These are phyloP conservation scores for Alternaria novae-zelandiae DNA, from an alignment of 2,329 filamentous ascomycete species.

Conservation along the genomic window DNA sequence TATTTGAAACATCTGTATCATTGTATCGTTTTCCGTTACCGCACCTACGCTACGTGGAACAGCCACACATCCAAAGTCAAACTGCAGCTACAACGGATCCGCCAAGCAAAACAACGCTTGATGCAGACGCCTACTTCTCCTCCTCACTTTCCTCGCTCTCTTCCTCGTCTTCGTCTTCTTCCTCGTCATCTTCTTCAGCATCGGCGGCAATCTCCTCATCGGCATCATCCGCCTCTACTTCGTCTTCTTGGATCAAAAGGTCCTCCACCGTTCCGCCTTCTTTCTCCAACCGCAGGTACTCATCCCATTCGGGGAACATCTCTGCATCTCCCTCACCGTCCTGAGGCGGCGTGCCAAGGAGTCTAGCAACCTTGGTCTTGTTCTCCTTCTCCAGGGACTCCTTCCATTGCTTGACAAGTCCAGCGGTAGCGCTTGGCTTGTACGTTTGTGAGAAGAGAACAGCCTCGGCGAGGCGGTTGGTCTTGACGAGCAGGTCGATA, in stretches of 20 bases:
- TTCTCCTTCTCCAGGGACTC: conserved; percentile 80
- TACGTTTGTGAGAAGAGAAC: conserved; percentile 95
- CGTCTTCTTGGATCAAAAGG: conserved; percentile 38
- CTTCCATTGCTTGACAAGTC: conserved; percentile 81
- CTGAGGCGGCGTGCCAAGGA: conserved; percentile 76
- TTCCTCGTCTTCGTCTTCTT: conserved; percentile 29
- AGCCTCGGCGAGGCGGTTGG: conserved; percentile 81
- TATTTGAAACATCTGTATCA: neutral
- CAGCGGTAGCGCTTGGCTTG: conserved; percentile 77
- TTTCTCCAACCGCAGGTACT: conserved; percentile 81
- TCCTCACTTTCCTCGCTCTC: conserved; percentile 16
- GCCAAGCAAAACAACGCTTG: neutral
- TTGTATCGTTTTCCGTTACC: conserved; percentile 7
- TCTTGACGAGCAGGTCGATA: conserved; percentile 78
- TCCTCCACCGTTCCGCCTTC: conserved; percentile 64
- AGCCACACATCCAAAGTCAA: neutral
- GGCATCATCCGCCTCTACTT: conserved; percentile 40
- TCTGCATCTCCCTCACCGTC: conserved; percentile 73
- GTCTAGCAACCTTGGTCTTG: conserved; percentile 82
- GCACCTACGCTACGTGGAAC: neutral
- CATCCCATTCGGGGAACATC: conserved; percentile 95
- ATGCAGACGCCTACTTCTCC: neutral
- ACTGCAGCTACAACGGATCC: conserved; percentile 1
- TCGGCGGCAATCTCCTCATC: conserved; percentile 43
- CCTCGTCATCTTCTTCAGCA: conserved; percentile 38